Base-by-base conservation (phyloP, 495 filamentous ascomycete genomes). In the Neurospora sp. region DNA sequence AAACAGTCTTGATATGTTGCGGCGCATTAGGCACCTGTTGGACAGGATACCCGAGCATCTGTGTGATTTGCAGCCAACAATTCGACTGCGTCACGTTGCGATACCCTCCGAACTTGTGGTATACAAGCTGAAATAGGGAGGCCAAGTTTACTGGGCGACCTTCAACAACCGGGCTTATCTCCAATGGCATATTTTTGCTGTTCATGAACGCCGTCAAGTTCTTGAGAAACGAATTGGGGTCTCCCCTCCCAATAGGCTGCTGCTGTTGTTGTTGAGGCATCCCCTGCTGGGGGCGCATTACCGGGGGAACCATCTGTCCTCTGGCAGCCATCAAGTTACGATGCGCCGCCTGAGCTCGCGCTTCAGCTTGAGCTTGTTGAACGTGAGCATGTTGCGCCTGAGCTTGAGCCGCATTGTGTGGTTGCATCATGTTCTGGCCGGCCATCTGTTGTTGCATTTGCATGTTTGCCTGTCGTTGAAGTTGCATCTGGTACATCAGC, bases 221-320 rank as follows among this genome's bases (percentile, higher is more conserved):
- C 73, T 92, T 92, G 82, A 94, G 84, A 74, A 97, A 96, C n/a
- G 84, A 84, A 70, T 92, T 90, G 0, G 88, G 90, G 47, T 90
- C 73, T 18, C 65, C 78, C 70, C 75, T 76, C 72, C 74, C 53
- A 4, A 61, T 5, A 14, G 53, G 53, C 6, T 61, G 53, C 53
- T 79, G 79, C 61, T 75, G 78, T 72, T 79, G 53, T 39, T 78
- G 78, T 35, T 77, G 79, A 14, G 79, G 74, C 18, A 59, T 70
- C 4, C 73, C 76, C 44, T 76, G 82, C 61, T 84, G 82, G 12
- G 79, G 80, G 40, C 82, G 78, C 82, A 86, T 85, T 39, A 71
- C 76, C 3, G 79, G 77, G 8, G 83, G 85, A 1, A 80, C 76
- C 78, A 85, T 84, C 72, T 87, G 85, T 8, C 83, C 83, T 77